Conservation (phyloP, 352 stramenopile species). For the Pythium grandisporangium region DNA sequence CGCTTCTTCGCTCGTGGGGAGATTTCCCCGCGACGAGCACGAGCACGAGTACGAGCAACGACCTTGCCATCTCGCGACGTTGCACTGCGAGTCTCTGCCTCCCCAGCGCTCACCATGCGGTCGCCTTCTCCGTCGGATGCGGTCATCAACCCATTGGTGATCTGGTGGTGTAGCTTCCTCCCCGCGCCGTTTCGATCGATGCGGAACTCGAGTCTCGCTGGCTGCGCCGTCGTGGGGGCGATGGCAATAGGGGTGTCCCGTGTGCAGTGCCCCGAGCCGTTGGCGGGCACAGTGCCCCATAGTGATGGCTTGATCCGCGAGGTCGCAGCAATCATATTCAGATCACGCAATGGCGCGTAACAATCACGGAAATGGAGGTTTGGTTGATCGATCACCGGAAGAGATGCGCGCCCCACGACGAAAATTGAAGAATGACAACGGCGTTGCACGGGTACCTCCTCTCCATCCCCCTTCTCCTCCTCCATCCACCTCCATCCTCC, state of each 20-base stretch:
- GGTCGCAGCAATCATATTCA: no score
- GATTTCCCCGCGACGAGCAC: slow-evolving; percentile 13
- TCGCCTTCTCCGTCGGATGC: neutral
- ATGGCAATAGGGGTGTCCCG: no score
- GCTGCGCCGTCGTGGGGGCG: no score
- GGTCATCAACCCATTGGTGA: no score
- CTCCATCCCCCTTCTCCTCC: no score
- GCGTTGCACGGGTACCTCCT: no score
- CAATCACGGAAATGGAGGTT: no score
- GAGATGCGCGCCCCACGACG: slow-evolving; percentile 1
- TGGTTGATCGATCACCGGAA: neutral
- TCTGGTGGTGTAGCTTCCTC: no score
- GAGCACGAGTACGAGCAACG: slow-evolving; percentile 7
- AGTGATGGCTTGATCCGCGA: neutral
- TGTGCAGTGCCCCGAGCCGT: neutral
- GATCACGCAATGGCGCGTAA: slow-evolving; percentile 1
- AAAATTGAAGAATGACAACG: slow-evolving; percentile 6
- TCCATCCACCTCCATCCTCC: no score
- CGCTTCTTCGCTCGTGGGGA: slow-evolving; percentile 25
- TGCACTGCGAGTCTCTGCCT: slow-evolving; percentile 2
- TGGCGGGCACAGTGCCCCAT: neutral
- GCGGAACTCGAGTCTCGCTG: no score
- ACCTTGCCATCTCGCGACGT: slow-evolving; percentile 8
- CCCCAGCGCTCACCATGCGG: neutral
- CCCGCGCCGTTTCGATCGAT: slow-evolving; percentile 1